Evolutionary conservation across 1,139 yeast species (phyloP), one percentile per base, ranked within the genome.

Genomic region (Geotrichum candidum): DNA sequence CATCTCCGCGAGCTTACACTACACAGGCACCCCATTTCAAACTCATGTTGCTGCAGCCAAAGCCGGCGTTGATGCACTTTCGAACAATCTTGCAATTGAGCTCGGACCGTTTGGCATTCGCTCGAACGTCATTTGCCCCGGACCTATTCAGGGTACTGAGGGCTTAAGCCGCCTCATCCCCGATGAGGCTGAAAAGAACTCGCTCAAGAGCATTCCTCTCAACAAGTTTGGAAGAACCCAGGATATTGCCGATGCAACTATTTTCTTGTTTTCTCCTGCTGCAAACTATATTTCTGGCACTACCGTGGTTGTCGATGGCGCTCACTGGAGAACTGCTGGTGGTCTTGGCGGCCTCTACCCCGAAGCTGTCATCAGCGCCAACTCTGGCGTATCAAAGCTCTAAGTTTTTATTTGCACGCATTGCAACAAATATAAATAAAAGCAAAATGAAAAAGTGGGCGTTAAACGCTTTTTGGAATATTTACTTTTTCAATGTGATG

Each of bases 181-280:
- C 10, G 15, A 45, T 10, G 82, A 81, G 27, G 73, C 76, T 53
- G 70, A 70, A 6, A 74, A 76, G 5, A 76, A 80, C 33, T 69
- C 82, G 45, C 65, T 72, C 2, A 75, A 79, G 64, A 78, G 74
- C 65, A 80, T 90, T 41, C 98, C 98, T 2, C 74, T 90, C 67
- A 96, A 88, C 74, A 80, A 94, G 72, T 75, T 84, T 61, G 98
- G 98, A 1, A 72, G 82, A 2, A 84, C 91, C 13, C 77, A 76
- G 63, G 98, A 92, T 72, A 88, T 92, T 71, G 97, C 98, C 18
- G 88, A 92, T 67, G 85, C 95, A 1, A 91, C 98, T 0, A 89
- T 89, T 0, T 92, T 80, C 72, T 77, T 92, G 68, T 88, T 92
- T 70, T 88, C 96, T 45, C 87, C 87, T 1, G 96, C 97, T 3